Base-by-base conservation (phyloP, 148 eudicot genomes). In the Polygonum aviculare region DNA sequence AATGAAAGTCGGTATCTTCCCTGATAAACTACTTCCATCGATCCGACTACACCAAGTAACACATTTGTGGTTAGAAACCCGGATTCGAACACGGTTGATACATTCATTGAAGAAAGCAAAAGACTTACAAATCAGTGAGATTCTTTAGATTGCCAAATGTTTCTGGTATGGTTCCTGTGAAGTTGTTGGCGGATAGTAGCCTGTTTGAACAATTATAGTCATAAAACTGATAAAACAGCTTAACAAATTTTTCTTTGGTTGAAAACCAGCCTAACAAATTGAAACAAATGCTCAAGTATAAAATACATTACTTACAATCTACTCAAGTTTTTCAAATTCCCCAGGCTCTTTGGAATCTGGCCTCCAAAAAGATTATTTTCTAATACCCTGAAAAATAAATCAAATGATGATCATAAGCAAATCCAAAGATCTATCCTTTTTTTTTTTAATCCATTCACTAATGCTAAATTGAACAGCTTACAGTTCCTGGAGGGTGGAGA, bases 141-240 rank as follows among this genome's bases (percentile, higher is more conserved):
- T 83, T 91, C 81, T 76, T 90, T 5, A 94, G 79, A 36, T 91
- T 87, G 73, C 74, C 79, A 69, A 78, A 88, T 69, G 82, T 80
- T 73, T 76, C 86, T 22, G 98, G 97, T 72, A 94, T 90, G 5
- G 88, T 78, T 79, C 97, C 98, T 21, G 79, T 88, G 72, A 94
- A 85, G 83, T 85, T 77, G 80, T 94, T 94, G 41, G 86, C 88
- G 63, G 91, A 85, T 77, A 90, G 91, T 19, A 83, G 75, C 80
- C 98, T 94, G 88, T 87, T 80, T 60, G 51, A 74, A 72, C 57
- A n/a, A 74, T 14, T 45, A 3, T 26, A 26, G 31, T 26, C 31
- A 26, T 26, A 26, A 26, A 26, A 11, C 41, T 62, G 38, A 62
- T 12, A 62, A 62, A 62, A 62, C 2, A 55, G 5, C 31, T 26